Percentiles rank a stretch among this genome's conserved stretches.
Evolutionary conservation across 345 rosid genomes (phyloP).

Genomic region (Rhizophora mangle): DNA sequence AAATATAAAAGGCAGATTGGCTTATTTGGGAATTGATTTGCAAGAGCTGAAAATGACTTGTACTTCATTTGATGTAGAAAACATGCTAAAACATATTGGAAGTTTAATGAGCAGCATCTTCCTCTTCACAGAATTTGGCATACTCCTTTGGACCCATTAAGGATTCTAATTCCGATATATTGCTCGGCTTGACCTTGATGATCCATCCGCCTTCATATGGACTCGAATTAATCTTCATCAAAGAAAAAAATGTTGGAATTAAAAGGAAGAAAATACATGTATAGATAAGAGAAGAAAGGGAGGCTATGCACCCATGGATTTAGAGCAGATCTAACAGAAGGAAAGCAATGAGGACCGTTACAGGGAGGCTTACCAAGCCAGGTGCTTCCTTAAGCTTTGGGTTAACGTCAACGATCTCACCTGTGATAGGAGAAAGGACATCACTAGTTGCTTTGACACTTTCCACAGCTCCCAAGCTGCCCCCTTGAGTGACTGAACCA

Average conservation of each 20-base stretch:
- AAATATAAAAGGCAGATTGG: too few species aligned
- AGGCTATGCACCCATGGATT: neutral
- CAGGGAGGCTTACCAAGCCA: constrained; percentile 51
- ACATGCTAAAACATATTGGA: neutral
- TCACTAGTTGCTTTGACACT: constrained; percentile 99
- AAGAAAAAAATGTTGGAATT: neutral
- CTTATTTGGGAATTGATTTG: too few species aligned
- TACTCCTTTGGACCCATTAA: constrained; percentile 80
- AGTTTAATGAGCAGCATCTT: constrained; percentile 81
- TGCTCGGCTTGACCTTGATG: constrained; percentile 91
- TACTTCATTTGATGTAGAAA: too few species aligned
- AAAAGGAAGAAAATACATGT: neutral
- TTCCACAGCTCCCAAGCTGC: constrained; percentile 87
- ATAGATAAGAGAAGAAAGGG: too few species aligned
- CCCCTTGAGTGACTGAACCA: constrained; percentile 47
- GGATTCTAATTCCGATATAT: constrained; percentile 66
- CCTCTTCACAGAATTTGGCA: constrained; percentile 92
- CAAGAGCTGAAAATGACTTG: too few species aligned
- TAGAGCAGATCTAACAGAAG: too few species aligned
- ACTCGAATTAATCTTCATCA: constrained; percentile 70
- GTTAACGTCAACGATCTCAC: constrained; percentile 79
- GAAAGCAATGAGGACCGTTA: neutral
- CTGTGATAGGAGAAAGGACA: constrained; percentile 77
- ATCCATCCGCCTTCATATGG: constrained; percentile 98
- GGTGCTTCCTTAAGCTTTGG: constrained; percentile 67